These are phyloP conservation scores for Akanthomyces uredinophilus DNA, from an alignment of 2,329 filamentous ascomycete genomes.

Conservation along the genomic window DNA sequence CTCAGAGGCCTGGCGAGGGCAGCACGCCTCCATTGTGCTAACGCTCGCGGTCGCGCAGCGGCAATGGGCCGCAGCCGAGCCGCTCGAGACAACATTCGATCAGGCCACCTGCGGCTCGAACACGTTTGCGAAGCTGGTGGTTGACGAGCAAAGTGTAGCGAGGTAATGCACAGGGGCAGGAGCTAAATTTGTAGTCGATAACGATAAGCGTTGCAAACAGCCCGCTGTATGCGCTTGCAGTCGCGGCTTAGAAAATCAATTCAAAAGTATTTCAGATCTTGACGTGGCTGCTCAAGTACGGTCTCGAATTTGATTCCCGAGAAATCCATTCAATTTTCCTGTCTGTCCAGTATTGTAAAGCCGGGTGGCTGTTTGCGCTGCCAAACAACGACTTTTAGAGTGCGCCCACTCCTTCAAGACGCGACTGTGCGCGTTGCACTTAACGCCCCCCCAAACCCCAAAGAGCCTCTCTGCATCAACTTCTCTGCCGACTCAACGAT, in stretches of 20 bases:
- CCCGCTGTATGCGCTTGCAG: neutral
- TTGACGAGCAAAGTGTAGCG: neutral
- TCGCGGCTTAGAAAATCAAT: neutral
- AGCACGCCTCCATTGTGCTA: neutral
- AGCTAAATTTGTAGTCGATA: constrained; percentile 12
- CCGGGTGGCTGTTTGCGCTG: neutral
- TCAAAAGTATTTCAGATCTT: too few relatives aligned
- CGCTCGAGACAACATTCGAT: constrained; percentile 11
- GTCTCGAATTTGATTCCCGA: neutral
- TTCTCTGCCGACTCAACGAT: too few relatives aligned
- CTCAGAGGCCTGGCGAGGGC: neutral
- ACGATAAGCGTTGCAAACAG: constrained; percentile 3
- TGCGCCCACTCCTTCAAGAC: neutral
- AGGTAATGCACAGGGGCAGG: neutral
- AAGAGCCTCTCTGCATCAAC: neutral
- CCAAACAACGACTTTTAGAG: neutral
- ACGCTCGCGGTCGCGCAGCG: neutral
- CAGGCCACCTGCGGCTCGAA: neutral
- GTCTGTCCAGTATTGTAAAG: too few relatives aligned
- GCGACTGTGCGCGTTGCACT: constrained; percentile 4
- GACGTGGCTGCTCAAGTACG: neutral
- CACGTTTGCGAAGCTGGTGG: neutral
- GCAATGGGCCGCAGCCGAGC: constrained; percentile 1
- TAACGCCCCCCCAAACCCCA: neutral
- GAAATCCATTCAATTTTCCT: too few relatives aligned